phyloP scores from a whole-genome alignment of 176 grass and related monocot species.

The Carex parvula region DNA sequence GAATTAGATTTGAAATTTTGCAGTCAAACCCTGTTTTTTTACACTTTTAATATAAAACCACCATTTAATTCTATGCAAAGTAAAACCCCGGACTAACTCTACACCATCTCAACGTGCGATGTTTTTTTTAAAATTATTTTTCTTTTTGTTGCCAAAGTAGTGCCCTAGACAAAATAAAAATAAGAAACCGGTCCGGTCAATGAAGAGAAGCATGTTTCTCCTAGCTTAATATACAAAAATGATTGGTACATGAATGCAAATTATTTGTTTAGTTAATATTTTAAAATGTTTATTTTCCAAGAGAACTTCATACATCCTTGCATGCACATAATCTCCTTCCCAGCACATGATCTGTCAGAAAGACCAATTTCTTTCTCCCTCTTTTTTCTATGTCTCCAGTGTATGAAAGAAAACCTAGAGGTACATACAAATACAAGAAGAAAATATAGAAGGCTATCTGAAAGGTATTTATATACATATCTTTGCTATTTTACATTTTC shows the following conservation, averaged over 20 bases:
- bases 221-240: neutral
- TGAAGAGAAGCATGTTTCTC: neutral
- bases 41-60: no score
- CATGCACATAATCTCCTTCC: constrained; percentile 6
- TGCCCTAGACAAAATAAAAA: neutral
- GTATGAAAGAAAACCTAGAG: neutral
- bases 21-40: no score
- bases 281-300: neutral
- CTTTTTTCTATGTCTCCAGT: neutral
- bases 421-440: neutral
- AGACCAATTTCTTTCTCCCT: neutral
- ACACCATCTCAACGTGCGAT: neutral
- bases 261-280: neutral
- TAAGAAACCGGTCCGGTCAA: neutral
- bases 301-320: constrained; percentile 4
- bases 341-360: neutral
- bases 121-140: neutral
- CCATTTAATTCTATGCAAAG: neutral
- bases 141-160: neutral
- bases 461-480: neutral
- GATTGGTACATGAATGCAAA: neutral
- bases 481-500: neutral
- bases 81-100: neutral
- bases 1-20: no score
- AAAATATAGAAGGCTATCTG: neutral